These are phyloP conservation scores for Dittrichia graveolens DNA, from an alignment of 129 eudicot genomes.

Conservation along the genomic window DNA sequence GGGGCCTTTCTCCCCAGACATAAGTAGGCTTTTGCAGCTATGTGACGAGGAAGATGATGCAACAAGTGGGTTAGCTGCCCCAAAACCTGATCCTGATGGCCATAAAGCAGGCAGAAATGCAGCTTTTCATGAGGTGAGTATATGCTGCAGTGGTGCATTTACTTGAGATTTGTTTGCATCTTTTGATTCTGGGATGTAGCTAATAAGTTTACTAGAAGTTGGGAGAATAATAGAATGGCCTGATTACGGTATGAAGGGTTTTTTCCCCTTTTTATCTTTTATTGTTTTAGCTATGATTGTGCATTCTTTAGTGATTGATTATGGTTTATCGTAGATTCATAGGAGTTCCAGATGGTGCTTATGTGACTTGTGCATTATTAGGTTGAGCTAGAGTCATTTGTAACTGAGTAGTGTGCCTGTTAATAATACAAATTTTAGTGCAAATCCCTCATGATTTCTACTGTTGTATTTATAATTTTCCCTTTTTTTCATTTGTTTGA, in stretches of 20 bases:
- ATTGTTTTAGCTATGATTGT: not conserved
- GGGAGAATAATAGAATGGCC: not conserved
- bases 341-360: not conserved
- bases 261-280: too few relatives aligned
- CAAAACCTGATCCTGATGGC: conserved; percentile 70
- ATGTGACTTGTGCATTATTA: not conserved
- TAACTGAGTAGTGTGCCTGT: not conserved
- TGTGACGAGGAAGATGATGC: conserved; percentile 93
- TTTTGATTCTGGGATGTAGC: conserved; percentile 2
- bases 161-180: conserved; percentile 9
- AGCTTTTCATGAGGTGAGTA: conserved; percentile 47
- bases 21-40: conserved; percentile 66
- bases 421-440: not conserved
- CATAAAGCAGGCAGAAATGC: conserved; percentile 38
- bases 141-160: not conserved
- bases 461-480: not conserved
- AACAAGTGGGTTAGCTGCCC: conserved; percentile 71
- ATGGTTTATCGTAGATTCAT: too few relatives aligned
- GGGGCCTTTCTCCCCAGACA: conserved; percentile 65
- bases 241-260: too few relatives aligned
- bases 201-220: not conserved
- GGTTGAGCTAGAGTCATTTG: conserved; percentile 6
- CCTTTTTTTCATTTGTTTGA: conserved; percentile 5
- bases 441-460: not conserved
- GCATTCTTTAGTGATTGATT: too few relatives aligned